phyloP scores from a whole-genome alignment of 805 yeast genomes.

The Jamesozyma gamospora region DNA sequence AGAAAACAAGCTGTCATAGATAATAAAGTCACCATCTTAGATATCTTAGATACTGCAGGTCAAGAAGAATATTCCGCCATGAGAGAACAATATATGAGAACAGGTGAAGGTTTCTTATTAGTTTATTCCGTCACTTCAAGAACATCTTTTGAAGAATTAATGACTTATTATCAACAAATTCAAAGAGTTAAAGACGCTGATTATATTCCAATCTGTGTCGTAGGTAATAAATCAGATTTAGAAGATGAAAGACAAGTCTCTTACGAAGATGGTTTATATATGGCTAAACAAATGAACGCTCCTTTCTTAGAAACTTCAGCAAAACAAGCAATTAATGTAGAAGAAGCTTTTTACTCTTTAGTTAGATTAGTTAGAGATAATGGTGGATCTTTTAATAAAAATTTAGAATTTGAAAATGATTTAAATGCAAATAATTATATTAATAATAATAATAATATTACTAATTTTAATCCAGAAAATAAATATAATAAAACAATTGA shows the following conservation, averaged over 20 bases:
- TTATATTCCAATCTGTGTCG: conserved; percentile 67
- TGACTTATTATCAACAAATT: conserved; percentile 71
- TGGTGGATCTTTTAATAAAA: conserved; percentile 25
- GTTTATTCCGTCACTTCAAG: conserved; percentile 84
- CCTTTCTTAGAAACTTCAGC: conserved; percentile 90
- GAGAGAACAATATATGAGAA: conserved; percentile 91
- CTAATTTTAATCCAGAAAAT: too few species aligned
- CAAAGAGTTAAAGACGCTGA: conserved; percentile 67
- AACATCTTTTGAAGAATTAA: conserved; percentile 75
- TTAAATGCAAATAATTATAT: not conserved
- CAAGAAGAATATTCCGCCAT: conserved; percentile 93
- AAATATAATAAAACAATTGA: too few species aligned
- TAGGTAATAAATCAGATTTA: conserved; percentile 71
- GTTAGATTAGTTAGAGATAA: conserved; percentile 46
- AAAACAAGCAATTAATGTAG: conserved; percentile 82
- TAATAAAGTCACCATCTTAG: conserved; percentile 64
- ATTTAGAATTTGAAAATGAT: conserved; percentile 2
- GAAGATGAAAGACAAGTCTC: conserved; percentile 69
- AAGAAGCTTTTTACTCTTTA: conserved; percentile 65
- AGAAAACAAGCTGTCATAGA: conserved; percentile 83
- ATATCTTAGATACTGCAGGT: conserved; percentile 95
- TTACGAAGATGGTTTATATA: conserved; percentile 48
- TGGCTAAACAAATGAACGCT: conserved; percentile 57
- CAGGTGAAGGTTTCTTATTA: conserved; percentile 87
- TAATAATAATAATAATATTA: too few species aligned